Evolutionary conservation across 345 rosid species (phyloP).

Genomic region (Rubroshorea leprosula): DNA sequence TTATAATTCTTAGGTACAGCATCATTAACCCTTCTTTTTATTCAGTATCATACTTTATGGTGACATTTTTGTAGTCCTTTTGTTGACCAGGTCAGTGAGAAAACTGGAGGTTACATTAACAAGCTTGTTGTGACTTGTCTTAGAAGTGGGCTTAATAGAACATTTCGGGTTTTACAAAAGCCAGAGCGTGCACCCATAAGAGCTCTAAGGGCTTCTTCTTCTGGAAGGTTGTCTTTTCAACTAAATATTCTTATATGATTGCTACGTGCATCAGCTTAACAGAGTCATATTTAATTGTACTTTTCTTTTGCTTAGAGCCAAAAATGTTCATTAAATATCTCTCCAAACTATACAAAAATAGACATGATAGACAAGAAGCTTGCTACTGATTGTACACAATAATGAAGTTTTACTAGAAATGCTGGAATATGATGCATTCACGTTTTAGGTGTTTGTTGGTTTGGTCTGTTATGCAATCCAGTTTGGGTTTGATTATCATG

Average conservation of each 20-base stretch:
- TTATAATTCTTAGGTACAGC: neutral
- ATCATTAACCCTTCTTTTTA: slow-evolving; percentile 7
- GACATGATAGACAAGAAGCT: neutral
- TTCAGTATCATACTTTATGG: slow-evolving; percentile 6
- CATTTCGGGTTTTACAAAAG: slow-evolving; percentile 87
- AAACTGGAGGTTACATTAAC: slow-evolving; percentile 86
- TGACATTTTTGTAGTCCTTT: neutral
- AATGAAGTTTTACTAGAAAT: too few relatives aligned
- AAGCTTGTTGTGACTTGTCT: slow-evolving; percentile 85
- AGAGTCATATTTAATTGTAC: neutral
- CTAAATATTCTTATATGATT: slow-evolving; percentile 16
- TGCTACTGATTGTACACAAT: neutral
- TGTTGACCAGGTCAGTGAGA: slow-evolving; percentile 71
- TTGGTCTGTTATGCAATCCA: neutral
- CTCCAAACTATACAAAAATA: neutral
- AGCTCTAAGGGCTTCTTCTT: slow-evolving; percentile 91
- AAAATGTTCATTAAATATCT: slow-evolving; percentile 1
- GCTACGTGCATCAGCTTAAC: neutral
- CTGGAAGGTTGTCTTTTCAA: slow-evolving; percentile 68
- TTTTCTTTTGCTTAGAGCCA: slow-evolving; percentile 1
- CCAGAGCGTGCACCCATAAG: slow-evolving; percentile 95
- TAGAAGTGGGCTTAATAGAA: slow-evolving; percentile 88
- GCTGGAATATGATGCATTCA: neutral
- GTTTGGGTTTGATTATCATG: neutral
- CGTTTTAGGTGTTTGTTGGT: neutral